Base-by-base conservation (phyloP, 495 filamentous ascomycete genomes). In the Talaromyces thailandensis region DNA sequence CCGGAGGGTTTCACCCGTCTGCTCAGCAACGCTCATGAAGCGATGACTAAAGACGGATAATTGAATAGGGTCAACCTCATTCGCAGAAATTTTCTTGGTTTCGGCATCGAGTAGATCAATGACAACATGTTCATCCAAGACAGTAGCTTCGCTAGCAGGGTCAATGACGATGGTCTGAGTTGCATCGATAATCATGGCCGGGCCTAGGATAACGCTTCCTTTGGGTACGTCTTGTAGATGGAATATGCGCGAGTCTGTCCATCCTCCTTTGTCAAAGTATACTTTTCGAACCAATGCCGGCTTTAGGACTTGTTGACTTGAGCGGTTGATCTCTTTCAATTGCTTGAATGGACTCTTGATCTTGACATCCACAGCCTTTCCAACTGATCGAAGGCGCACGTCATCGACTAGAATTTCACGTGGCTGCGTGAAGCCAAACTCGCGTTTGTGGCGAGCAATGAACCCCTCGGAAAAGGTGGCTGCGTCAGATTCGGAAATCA, bases 21-120 rank as follows among this genome's bases (percentile, higher is more conserved):
- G 93, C 74, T 98, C 94, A 3, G 94, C 94, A 69, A 98, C 98
- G 12, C 93, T 92, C 94, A 98, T 98, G 77, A 98, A 98, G 1
- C 94, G 81, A 71, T 98, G 93, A 1, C 91, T 91, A 67, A 98
- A 98, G 63, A 98, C 95, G 70, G 87, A 95, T 6, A 98, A 84
- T 75, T 95, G 88, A 71, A 98, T 96, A 0, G 94, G 93, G 67
- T 96, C 77, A 43, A 79, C 68, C 6, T 74, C 76, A 79, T 75
- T 92, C n/a, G 91, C 65, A 2, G 88, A 88, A 16, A 64, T 65
- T 16, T 64, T 66, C 52, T 72, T 68, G 16, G 69, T 66, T 28
- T 62, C 66, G 0, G 75, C 76, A 26, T 86, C 84, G 51, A 84
- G 77, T 28, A 73, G 69, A 56, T 85, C 82, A 57, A 82, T 82